phyloP scores from a whole-genome alignment of 441 rosid genomes.

The Populus hybrid region DNA sequence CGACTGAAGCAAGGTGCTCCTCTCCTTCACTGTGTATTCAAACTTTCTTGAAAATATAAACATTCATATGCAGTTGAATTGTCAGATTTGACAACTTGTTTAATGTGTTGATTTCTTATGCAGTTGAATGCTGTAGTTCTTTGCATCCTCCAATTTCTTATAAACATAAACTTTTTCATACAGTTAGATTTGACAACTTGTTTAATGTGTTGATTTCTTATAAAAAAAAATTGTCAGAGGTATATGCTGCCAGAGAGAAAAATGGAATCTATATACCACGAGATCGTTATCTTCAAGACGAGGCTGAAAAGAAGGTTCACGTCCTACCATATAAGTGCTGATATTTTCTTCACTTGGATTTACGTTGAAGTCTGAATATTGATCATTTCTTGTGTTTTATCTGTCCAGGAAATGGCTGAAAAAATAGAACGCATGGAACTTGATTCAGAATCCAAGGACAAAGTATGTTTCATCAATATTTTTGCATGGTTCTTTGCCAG shows the following conservation, averaged over 20 bases:
- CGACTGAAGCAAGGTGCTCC: slow-evolving; percentile 81
- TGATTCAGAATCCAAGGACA: slow-evolving; percentile 79
- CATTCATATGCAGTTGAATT: too few relatives aligned
- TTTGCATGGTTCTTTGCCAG: slow-evolving; percentile 6
- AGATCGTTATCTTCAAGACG: slow-evolving; percentile 89
- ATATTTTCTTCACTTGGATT: slow-evolving; percentile 10
- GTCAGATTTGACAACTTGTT: too few relatives aligned
- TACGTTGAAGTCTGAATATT: slow-evolving; percentile 6
- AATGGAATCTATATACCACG: slow-evolving; percentile 95
- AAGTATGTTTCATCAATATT: slow-evolving; percentile 34
- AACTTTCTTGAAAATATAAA: slow-evolving; percentile 1
- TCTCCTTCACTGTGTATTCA: slow-evolving; percentile 14
- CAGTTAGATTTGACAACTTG: background rate
- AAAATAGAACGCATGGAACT: slow-evolving; percentile 93
- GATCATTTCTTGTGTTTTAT: slow-evolving; percentile 11
- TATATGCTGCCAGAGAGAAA: slow-evolving; percentile 96
- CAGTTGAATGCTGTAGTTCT: too few relatives aligned
- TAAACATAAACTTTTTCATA: background rate
- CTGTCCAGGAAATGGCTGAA: slow-evolving; percentile 88
- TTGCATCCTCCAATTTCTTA: too few relatives aligned
- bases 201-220: slow-evolving; percentile 5
- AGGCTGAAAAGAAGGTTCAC: slow-evolving; percentile 92
- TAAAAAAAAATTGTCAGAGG: slow-evolving; percentile 48
- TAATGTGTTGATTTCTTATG: too few relatives aligned
- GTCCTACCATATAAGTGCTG: slow-evolving; percentile 10